Conservation (phyloP, 1,284 basidiomycete genomes). For the Ganoderma resinaceum region DNA sequence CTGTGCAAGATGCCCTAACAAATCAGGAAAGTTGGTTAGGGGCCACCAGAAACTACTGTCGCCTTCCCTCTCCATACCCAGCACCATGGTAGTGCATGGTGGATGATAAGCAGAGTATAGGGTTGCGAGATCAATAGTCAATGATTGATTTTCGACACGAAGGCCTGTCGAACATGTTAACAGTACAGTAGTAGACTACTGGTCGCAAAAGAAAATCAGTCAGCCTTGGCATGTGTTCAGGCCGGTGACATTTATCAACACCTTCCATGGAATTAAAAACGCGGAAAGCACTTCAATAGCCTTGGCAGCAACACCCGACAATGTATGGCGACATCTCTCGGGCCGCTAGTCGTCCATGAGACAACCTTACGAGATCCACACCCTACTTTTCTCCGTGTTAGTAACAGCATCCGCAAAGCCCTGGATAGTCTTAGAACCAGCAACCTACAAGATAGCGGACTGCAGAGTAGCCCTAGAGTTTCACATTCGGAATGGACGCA, state of each 20-base stretch:
- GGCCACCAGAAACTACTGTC: neutral
- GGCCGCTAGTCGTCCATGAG: neutral
- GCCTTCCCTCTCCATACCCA: neutral
- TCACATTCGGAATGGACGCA: neutral
- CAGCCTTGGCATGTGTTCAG: too few relatives aligned
- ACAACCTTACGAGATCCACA: neutral
- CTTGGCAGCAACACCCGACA: neutral
- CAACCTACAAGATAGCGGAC: neutral
- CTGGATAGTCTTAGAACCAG: neutral
- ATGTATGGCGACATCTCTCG: neutral
- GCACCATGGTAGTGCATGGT: neutral
- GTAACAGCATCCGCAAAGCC: neutral
- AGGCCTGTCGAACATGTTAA: too few relatives aligned
- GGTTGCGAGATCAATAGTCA: too few relatives aligned
- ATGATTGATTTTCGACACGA: too few relatives aligned
- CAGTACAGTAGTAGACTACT: too few relatives aligned
- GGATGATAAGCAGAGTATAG: too few relatives aligned
- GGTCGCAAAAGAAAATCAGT: too few relatives aligned
- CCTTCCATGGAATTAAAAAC: too few relatives aligned
- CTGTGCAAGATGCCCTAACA: neutral
- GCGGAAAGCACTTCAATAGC: neutral
- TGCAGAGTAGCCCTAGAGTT: neutral
- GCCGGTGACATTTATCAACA: too few relatives aligned
- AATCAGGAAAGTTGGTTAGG: neutral
- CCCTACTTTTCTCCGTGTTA: neutral